phyloP scores from a whole-genome alignment of 2,329 filamentous ascomycete species.

The Epichloe aotearoae region DNA sequence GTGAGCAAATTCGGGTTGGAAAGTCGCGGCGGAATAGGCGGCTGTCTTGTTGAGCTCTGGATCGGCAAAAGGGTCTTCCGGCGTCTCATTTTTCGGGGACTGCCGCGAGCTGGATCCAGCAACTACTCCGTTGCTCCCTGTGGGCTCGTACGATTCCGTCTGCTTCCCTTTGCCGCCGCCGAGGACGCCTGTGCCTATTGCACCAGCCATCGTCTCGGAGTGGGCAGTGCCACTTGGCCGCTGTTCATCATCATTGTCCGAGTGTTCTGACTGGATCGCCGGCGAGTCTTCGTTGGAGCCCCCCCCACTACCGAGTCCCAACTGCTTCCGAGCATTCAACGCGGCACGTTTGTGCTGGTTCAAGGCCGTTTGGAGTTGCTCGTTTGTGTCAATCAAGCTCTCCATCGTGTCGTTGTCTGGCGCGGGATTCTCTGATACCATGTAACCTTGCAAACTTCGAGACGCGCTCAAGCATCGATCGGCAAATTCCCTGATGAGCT shows the following conservation, averaged over 20 bases:
- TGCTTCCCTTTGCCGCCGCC: slow-evolving; percentile 22
- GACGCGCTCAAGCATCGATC: slow-evolving; percentile 74
- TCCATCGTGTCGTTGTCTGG: slow-evolving; percentile 93
- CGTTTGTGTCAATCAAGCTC: slow-evolving; percentile 86
- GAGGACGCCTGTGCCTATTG: background rate
- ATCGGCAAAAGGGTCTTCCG: slow-evolving; percentile 24
- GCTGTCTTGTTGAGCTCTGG: slow-evolving; percentile 8
- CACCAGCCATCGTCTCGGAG: background rate
- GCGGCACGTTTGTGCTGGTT: slow-evolving; percentile 77
- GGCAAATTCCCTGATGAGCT: slow-evolving; percentile 86
- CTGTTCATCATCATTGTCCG: slow-evolving; percentile 8
- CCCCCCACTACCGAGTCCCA: slow-evolving; percentile 23
- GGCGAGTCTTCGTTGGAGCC: slow-evolving; percentile 15
- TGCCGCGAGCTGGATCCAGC: slow-evolving; percentile 14
- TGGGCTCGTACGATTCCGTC: slow-evolving; percentile 15
- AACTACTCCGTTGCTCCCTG: slow-evolving; percentile 8
- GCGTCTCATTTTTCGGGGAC: slow-evolving; percentile 12
- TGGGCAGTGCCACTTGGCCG: background rate
- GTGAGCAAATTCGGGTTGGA: slow-evolving; percentile 14
- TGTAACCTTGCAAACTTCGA: slow-evolving; percentile 73
- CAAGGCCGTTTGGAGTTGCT: slow-evolving; percentile 70
- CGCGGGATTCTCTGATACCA: slow-evolving; percentile 61
- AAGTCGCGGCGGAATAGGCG: slow-evolving; percentile 8
- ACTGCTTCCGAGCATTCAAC: slow-evolving; percentile 44
- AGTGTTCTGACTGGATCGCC: slow-evolving; percentile 16